Evolutionary conservation across 2,329 filamentous ascomycete species (phyloP).

Genomic region (Ophiostoma himal-ulmi): DNA sequence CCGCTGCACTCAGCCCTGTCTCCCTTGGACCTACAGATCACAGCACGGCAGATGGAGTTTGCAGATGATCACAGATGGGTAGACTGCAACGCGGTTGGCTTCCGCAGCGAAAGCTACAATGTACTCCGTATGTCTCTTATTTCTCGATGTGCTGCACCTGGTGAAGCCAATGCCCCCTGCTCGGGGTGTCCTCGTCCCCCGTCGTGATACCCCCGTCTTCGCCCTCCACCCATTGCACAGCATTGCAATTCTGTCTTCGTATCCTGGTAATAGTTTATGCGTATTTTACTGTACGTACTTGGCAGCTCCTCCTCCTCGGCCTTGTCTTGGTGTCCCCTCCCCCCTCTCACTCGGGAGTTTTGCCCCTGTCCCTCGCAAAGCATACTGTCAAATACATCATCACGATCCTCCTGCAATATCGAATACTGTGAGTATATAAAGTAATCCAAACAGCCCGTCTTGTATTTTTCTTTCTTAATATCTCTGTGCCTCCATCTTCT

Average conservation of each 20-base stretch:
- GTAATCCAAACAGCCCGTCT: not conserved
- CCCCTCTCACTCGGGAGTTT: not conserved
- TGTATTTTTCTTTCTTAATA: not conserved
- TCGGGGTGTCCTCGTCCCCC: not conserved
- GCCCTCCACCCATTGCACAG: not conserved
- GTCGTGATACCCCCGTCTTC: not conserved
- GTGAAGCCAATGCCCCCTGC: too few relatives aligned
- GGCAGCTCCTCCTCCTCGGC: not conserved
- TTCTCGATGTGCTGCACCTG: too few relatives aligned
- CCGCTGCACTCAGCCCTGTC: too few relatives aligned
- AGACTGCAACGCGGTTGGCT: too few relatives aligned
- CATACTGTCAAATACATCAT: not conserved
- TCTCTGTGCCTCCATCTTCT: not conserved
- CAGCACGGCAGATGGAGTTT: not conserved
- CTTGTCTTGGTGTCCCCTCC: not conserved
- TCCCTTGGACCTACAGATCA: not conserved
- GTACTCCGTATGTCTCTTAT: too few relatives aligned
- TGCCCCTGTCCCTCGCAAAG: not conserved
- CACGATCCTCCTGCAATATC: not conserved
- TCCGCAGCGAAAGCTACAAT: too few relatives aligned
- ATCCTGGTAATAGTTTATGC: not conserved
- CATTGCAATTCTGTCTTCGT: not conserved
- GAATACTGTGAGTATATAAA: not conserved
- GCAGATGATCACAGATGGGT: too few relatives aligned
- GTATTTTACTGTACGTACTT: not conserved